Conservation (phyloP, 1,284 basidiomycete genomes). For the Apiotrichum montevideense region DNA sequence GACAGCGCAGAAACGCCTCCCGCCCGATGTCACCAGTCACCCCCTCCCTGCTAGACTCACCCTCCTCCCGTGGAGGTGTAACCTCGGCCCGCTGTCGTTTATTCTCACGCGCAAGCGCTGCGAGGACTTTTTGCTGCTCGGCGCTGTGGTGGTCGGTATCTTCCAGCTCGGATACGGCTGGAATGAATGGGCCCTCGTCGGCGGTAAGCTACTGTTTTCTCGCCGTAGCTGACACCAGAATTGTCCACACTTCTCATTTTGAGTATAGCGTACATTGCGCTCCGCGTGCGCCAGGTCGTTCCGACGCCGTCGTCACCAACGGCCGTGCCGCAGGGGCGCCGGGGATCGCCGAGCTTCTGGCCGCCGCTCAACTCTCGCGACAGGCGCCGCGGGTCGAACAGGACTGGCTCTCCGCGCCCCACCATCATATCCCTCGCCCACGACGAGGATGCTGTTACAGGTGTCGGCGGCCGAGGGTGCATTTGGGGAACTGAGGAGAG, state of each 20-base stretch:
- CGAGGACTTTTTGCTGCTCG: slow-evolving; percentile 35
- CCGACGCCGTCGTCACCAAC: slow-evolving; percentile 13
- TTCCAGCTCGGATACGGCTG: slow-evolving; percentile 28
- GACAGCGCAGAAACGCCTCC: background rate
- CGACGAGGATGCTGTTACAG: slow-evolving; percentile 21
- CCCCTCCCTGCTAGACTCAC: slow-evolving; percentile 18
- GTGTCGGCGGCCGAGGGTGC: slow-evolving; percentile 30
- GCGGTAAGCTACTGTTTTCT: slow-evolving; percentile 23
- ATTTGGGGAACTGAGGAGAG: slow-evolving; percentile 47
- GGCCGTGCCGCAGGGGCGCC: background rate
- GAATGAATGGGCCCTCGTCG: slow-evolving; percentile 39
- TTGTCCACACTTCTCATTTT: slow-evolving; percentile 10
- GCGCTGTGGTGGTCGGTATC: slow-evolving; percentile 29
- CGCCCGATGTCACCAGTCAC: slow-evolving; percentile 14
- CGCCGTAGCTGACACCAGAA: slow-evolving; percentile 6
- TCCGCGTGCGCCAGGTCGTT: slow-evolving; percentile 25
- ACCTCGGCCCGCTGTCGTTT: slow-evolving; percentile 6
- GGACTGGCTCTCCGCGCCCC: background rate
- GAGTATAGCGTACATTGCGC: slow-evolving; percentile 5
- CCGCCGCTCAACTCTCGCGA: no score
- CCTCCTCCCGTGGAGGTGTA: slow-evolving; percentile 21
- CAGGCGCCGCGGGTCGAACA: background rate
- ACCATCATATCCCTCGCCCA: background rate
- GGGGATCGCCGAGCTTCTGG: background rate
- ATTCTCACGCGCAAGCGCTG: slow-evolving; percentile 31